Evolutionary conservation across 805 yeast species (phyloP).

Genomic region (Isabelozyma pseudorhagii): DNA sequence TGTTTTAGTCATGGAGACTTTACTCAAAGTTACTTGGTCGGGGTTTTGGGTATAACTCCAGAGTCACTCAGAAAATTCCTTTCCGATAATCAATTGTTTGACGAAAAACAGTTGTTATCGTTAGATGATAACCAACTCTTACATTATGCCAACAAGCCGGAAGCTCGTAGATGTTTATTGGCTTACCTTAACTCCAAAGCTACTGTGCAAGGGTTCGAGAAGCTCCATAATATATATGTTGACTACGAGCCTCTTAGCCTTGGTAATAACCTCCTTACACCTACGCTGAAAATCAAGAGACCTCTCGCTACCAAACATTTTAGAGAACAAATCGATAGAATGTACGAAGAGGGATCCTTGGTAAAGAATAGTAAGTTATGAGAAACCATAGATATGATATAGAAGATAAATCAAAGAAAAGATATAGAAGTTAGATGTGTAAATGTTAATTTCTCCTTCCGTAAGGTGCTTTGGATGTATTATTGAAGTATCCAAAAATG

Average conservation of each 20-base stretch:
- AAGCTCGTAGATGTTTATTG: slow-evolving; percentile 35
- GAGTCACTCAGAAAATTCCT: slow-evolving; percentile 11
- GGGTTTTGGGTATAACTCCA: slow-evolving; percentile 57
- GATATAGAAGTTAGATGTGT: too few relatives aligned
- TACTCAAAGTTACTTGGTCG: slow-evolving; percentile 53
- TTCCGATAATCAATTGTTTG: slow-evolving; percentile 18
- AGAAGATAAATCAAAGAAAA: neutral
- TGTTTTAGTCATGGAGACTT: slow-evolving; percentile 65
- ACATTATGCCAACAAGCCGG: slow-evolving; percentile 23
- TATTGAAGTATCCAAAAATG: too few relatives aligned
- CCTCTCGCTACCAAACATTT: slow-evolving; percentile 28
- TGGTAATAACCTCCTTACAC: slow-evolving; percentile 64
- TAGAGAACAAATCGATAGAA: slow-evolving; percentile 15
- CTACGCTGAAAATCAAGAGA: slow-evolving; percentile 55
- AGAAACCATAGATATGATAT: neutral
- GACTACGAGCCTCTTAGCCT: slow-evolving; percentile 59
- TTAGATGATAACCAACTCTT: slow-evolving; percentile 26
- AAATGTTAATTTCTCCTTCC: too few relatives aligned
- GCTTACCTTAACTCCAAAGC: slow-evolving; percentile 35
- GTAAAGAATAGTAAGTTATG: slow-evolving; percentile 17
- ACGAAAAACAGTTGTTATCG: slow-evolving; percentile 21
- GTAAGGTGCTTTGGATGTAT: too few relatives aligned
- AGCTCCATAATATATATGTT: slow-evolving; percentile 50
- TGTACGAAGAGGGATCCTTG: slow-evolving; percentile 33
- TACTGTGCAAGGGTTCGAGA: slow-evolving; percentile 60